Evolutionary conservation across 768 basidiomycete species (phyloP).

Genomic region (Macrolepiota fuliginosa): DNA sequence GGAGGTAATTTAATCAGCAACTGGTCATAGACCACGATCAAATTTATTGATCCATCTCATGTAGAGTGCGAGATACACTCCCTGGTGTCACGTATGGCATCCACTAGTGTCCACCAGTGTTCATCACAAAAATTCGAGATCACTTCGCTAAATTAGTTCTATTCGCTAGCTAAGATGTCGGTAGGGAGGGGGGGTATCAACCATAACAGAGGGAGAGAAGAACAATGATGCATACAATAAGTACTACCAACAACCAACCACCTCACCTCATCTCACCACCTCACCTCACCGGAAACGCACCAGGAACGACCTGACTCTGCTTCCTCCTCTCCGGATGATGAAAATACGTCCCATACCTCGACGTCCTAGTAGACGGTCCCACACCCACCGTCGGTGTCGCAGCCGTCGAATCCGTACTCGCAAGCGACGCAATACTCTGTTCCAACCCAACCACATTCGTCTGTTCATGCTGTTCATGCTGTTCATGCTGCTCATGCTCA

Average conservation of each 20-base stretch:
- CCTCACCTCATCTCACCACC: no score
- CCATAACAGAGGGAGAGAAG: not conserved
- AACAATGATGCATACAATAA: not conserved
- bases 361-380: conserved; percentile 41
- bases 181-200: not conserved
- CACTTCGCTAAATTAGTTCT: no score
- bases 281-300: conserved; percentile 47
- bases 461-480: not conserved
- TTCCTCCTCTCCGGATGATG: conserved; percentile 79
- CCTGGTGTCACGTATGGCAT: no score
- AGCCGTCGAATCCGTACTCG: conserved; percentile 18
- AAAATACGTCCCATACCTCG: conserved; percentile 76
- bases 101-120: no score
- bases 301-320: conserved; percentile 45
- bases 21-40: no score
- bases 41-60: no score
- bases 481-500: conserved; percentile 29
- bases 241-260: not conserved
- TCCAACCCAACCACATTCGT: conserved; percentile 24
- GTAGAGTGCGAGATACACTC: no score
- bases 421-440: conserved; percentile 24
- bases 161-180: no score
- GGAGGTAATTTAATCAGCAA: no score
- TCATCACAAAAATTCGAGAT: no score
- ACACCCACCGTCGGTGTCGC: conserved; percentile 16